Conservation (phyloP, 768 basidiomycete genomes). For the Podaxis carcinomalis region DNA sequence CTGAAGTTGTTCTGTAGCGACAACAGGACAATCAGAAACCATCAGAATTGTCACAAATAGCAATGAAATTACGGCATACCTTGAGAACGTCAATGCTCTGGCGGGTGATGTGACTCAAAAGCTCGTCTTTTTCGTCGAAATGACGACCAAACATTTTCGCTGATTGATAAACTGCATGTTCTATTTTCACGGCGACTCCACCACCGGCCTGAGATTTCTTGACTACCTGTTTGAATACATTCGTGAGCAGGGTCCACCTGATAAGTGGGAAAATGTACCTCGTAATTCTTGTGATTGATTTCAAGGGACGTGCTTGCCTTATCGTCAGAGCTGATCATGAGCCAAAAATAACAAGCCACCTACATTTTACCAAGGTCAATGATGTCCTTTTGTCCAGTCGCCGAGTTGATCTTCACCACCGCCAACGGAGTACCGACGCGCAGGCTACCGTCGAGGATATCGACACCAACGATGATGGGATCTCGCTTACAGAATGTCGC, state of each 20-base stretch:
- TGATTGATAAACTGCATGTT: slow-evolving; percentile 93
- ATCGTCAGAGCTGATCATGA: background rate
- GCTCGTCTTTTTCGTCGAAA: slow-evolving; percentile 93
- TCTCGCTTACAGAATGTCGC: slow-evolving; percentile 96
- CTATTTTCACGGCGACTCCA: slow-evolving; percentile 98
- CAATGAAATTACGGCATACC: slow-evolving; percentile 34
- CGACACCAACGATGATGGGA: slow-evolving; percentile 95
- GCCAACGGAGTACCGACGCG: slow-evolving; percentile 92
- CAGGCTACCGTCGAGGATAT: slow-evolving; percentile 89
- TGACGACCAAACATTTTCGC: slow-evolving; percentile 95
- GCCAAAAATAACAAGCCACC: slow-evolving; percentile 23
- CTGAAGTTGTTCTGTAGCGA: slow-evolving; percentile 71
- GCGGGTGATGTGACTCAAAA: slow-evolving; percentile 86
- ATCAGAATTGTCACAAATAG: background rate
- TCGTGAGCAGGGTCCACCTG: background rate
- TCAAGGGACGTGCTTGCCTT: slow-evolving; percentile 81
- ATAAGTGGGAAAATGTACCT: slow-evolving; percentile 41
- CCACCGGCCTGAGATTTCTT: slow-evolving; percentile 94
- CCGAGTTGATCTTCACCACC: slow-evolving; percentile 88
- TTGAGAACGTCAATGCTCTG: slow-evolving; percentile 95
- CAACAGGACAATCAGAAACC: slow-evolving; percentile 1
- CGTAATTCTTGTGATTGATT: slow-evolving; percentile 90
- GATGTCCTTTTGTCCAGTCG: slow-evolving; percentile 86
- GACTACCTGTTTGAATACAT: slow-evolving; percentile 52
- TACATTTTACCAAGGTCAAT: slow-evolving; percentile 94